These are phyloP conservation scores for Coriolopsis trogii DNA, from an alignment of 1,284 basidiomycete genomes.

Conservation along the genomic window DNA sequence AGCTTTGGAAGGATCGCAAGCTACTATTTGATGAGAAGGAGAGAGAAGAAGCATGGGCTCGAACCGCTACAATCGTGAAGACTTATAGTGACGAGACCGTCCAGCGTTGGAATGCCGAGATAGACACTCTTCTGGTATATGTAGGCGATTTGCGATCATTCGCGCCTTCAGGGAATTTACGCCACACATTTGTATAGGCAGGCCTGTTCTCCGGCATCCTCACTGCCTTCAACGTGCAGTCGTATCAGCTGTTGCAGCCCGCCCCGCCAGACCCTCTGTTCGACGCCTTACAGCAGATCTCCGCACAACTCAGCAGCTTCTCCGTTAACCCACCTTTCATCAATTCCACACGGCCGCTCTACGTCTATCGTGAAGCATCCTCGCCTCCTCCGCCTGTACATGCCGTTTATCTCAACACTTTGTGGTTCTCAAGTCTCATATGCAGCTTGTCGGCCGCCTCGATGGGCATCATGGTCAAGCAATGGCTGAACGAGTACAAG, in stretches of 20 bases:
- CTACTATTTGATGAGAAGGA: no score
- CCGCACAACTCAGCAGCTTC: conserved; percentile 3
- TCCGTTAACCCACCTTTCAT: not conserved
- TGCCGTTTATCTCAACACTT: conserved; percentile 15
- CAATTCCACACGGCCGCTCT: conserved; percentile 1
- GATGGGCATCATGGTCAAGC: conserved; percentile 17
- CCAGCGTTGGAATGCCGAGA: no score
- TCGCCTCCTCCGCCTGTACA: not conserved
- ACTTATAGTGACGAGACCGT: no score
- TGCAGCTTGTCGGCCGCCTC: conserved; percentile 15
- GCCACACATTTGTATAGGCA: no score
- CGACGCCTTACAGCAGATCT: conserved; percentile 1
- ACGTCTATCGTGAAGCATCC: not conserved
- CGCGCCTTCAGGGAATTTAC: no score
- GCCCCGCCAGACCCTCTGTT: not conserved
- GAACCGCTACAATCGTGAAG: no score
- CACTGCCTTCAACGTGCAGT: conserved; percentile 13
- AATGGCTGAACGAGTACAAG: conserved; percentile 17
- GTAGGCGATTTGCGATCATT: no score
- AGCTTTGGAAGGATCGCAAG: no score
- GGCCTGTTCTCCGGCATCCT: conserved; percentile 13
- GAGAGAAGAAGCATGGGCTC: no score
- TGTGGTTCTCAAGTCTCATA: conserved; percentile 22
- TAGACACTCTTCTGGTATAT: no score
- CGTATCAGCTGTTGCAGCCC: conserved; percentile 10